A percentile compares a stretch with the other conserved stretches of the same genome.
Conservation (phyloP, 805 yeast genomes). For the Saccharomycopsis fermentans region DNA sequence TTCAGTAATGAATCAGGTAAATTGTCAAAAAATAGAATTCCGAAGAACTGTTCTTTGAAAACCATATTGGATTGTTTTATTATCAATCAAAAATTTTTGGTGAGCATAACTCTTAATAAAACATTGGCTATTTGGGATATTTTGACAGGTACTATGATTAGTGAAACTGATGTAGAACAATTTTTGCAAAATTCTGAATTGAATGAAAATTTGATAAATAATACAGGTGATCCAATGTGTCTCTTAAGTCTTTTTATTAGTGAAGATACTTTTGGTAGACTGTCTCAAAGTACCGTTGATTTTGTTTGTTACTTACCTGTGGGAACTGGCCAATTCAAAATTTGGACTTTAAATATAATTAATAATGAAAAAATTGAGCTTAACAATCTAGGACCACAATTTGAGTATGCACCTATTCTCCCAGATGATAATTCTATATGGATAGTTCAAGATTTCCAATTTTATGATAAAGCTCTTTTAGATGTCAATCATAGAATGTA, state of each 20-base stretch:
- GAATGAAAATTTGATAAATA: slow-evolving; percentile 23
- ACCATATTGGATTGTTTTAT: slow-evolving; percentile 26
- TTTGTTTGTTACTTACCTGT: slow-evolving; percentile 34
- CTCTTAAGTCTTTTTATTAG: slow-evolving; percentile 21
- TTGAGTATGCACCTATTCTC: slow-evolving; percentile 23
- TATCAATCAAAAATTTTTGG: slow-evolving; percentile 23
- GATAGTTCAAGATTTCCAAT: slow-evolving; percentile 38
- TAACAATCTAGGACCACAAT: slow-evolving; percentile 22
- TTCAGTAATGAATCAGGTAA: background rate
- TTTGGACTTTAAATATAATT: slow-evolving; percentile 26
- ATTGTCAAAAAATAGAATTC: slow-evolving; percentile 1
- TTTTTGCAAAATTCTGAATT: background rate
- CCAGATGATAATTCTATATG: slow-evolving; percentile 33
- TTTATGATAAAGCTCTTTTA: slow-evolving; percentile 18
- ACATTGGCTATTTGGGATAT: slow-evolving; percentile 53
- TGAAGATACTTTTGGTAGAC: background rate
- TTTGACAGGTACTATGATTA: slow-evolving; percentile 9
- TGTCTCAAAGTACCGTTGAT: slow-evolving; percentile 8
- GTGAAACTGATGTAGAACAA: background rate
- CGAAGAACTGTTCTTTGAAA: slow-evolving; percentile 26
- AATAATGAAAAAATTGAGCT: slow-evolving; percentile 20
- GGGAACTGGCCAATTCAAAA: slow-evolving; percentile 34
- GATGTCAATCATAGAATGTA: slow-evolving; percentile 2
- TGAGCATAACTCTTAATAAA: slow-evolving; percentile 47
- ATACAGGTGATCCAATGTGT: slow-evolving; percentile 24